Evolutionary conservation across 306 rosid species (phyloP).

Genomic region (Styphnolobium japonicum): DNA sequence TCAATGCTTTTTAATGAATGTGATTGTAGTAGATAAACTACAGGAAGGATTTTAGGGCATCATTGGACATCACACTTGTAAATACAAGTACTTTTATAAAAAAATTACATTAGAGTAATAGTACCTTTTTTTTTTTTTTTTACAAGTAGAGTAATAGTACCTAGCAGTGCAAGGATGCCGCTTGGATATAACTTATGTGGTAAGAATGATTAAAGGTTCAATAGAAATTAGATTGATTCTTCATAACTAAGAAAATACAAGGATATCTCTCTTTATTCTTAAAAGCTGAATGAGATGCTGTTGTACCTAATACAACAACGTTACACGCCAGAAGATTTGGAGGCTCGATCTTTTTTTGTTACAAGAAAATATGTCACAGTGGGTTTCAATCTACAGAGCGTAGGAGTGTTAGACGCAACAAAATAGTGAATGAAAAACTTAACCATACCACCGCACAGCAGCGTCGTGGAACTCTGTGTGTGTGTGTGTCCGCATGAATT

Average conservation of each 20-base stretch:
- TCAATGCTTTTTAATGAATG: background rate
- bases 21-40: background rate
- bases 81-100: no score
- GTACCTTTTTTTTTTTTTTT: no score
- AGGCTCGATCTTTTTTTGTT: background rate
- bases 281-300: no score
- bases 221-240: no score
- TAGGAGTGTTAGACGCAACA: conserved; percentile 13
- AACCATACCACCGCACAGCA: conserved; percentile 16
- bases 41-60: background rate
- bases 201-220: no score
- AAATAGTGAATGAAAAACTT: background rate
- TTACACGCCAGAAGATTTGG: background rate
- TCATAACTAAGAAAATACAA: no score
- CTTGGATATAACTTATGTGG: no score
- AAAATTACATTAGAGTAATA: background rate
- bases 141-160: no score
- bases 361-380: background rate
- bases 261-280: no score
- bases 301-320: background rate
- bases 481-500: background rate
- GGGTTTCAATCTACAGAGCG: conserved; percentile 27
- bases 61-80: background rate
- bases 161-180: background rate
- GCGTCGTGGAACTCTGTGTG: conserved; percentile 27